Percentiles rank a stretch among this genome's conserved stretches.
These are phyloP conservation scores for Arbutus unedo DNA, from an alignment of 148 eudicot genomes.

Conservation along the genomic window DNA sequence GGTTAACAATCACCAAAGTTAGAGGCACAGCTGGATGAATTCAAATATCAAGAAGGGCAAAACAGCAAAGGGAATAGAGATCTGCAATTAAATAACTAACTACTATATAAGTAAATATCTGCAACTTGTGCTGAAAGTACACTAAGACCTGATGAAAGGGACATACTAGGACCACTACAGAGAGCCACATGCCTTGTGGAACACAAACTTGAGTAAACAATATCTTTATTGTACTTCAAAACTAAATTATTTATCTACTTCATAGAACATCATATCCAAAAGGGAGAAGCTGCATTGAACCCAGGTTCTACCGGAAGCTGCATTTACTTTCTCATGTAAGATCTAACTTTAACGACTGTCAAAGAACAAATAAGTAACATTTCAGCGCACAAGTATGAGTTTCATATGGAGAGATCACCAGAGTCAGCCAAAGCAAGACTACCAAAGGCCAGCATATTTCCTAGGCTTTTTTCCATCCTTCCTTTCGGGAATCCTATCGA, in stretches of 20 bases:
- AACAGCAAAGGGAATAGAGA: not conserved
- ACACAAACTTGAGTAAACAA: not conserved
- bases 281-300: not conserved
- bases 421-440: not conserved
- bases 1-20: not conserved
- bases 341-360: too few relatives aligned
- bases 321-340: too few relatives aligned
- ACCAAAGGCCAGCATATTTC: not conserved
- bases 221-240: not conserved
- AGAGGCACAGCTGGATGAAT: too few relatives aligned
- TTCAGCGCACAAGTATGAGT: too few relatives aligned
- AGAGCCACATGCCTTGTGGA: not conserved
- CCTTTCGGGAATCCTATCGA: too few relatives aligned
- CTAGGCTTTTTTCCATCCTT: too few relatives aligned
- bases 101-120: not conserved
- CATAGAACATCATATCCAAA: not conserved
- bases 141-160: not conserved
- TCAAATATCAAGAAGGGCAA: not conserved
- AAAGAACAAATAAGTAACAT: too few relatives aligned
- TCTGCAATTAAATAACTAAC: not conserved
- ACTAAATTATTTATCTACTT: not conserved
- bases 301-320: too few relatives aligned
- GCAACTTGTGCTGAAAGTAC: not conserved
- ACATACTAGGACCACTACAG: slow-evolving; percentile 2
- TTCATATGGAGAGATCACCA: not conserved